Evolutionary conservation across 164 flowering plant genomes (phyloP), one percentile per base, ranked within the genome.

Genomic region (Nymphaea colorata): DNA sequence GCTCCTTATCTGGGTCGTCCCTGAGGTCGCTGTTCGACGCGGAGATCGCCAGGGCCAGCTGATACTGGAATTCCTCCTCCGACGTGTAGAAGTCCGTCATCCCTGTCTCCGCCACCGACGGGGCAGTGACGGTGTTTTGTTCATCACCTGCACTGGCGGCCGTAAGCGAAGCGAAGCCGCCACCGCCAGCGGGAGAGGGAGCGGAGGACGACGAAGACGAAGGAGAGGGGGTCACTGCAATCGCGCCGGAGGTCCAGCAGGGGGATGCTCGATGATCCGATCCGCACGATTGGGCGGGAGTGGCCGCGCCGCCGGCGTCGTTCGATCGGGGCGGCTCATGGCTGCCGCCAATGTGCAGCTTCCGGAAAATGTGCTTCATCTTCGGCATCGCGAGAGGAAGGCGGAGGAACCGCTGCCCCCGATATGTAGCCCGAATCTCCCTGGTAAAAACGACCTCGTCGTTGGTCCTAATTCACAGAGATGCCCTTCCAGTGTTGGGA

Each of bases 361-460:
- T 95, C 86, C 88, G 90, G 88, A 95, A 88, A 81, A 95, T 95
- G 90, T 91, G 82, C 75, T 89, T 95, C 97, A 95, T 89, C 72
- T 15, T 51, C 57, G 57, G 57, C 57, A 51, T 51, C 57, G 15
- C 14, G 57, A 8, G 57, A 51, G 14, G 57, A 51, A 51, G 12
- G 14, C 57, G 57, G 14, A 10, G 3, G 57, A 3, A 51, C 2
- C 14, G 8, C 8, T 10, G 57, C 57, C 14, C 12, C 12, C 57
- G 14, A 15, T 15, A 2, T 51, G 12, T 51, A 51, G 8, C 3
- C 5, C 2, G 57, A 51, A 15, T 10, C 57, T 10, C 8, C 14
- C 57, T 2, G 57, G 36, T 25, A 25, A 7, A 15, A 51, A 15
- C 57, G 57, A 51, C 57, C 57, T 1, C 57, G 57, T 15, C 57